phyloP scores from a whole-genome alignment of 345 rosid genomes.

The Theobroma cacao region DNA sequence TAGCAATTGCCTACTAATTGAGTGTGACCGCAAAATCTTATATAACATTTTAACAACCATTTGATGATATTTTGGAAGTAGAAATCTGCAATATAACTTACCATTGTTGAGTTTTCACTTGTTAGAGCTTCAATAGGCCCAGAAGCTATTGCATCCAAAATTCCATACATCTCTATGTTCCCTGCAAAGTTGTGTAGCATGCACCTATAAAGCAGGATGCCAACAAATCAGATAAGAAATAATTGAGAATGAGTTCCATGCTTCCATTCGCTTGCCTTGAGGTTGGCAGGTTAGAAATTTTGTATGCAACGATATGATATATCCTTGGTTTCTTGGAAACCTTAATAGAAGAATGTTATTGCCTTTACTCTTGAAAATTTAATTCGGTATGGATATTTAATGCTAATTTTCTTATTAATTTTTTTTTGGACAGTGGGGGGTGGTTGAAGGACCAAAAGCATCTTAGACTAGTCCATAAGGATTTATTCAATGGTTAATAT shows the following conservation, averaged over 20 bases:
- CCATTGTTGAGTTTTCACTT: slow-evolving; percentile 67
- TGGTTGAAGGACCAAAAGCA: neutral
- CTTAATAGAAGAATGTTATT: neutral
- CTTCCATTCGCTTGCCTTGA: neutral
- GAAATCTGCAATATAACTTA: slow-evolving; percentile 22
- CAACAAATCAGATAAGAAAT: slow-evolving; percentile 9
- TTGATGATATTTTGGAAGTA: slow-evolving; percentile 2
- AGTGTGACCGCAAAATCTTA: neutral
- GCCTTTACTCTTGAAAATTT: neutral
- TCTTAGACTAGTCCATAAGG: neutral
- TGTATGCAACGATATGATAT: neutral
- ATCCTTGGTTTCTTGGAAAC: neutral
- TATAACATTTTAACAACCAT: neutral
- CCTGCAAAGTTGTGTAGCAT: slow-evolving; percentile 84
- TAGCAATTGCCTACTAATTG: neutral
- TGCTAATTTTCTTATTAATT: neutral
- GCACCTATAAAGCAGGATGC: slow-evolving; percentile 46
- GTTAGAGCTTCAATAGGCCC: slow-evolving; percentile 63
- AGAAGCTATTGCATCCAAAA: slow-evolving; percentile 61
- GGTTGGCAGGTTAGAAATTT: neutral
- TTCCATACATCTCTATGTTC: slow-evolving; percentile 71
- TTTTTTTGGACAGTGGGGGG: neutral
- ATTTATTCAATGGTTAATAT: neutral
- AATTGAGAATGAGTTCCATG: neutral
- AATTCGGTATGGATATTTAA: neutral